Conservation (phyloP, 2,329 filamentous ascomycete genomes). For the Talaromyces sp. region DNA sequence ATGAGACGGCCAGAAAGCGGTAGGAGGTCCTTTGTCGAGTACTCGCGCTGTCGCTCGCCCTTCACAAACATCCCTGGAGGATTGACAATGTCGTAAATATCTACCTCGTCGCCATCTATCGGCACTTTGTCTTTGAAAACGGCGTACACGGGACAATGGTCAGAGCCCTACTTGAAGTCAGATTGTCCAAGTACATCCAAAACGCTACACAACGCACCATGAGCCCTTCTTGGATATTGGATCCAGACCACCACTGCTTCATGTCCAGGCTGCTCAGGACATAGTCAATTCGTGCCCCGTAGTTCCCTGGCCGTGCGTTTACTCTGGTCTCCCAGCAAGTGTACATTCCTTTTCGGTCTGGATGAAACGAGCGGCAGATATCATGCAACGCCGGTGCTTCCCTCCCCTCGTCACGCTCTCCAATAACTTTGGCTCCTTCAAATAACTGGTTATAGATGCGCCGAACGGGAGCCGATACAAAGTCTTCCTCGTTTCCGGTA, state of each 20-base stretch:
- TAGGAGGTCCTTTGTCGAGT: constrained; percentile 60
- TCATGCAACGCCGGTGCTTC: constrained; percentile 75
- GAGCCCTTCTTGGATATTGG: constrained; percentile 87
- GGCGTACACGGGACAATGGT: constrained; percentile 92
- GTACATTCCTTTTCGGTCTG: constrained; percentile 80
- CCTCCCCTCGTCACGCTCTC: constrained; percentile 62
- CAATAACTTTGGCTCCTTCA: constrained; percentile 61
- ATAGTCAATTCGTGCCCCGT: constrained; percentile 89
- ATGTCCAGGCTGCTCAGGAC: constrained; percentile 76
- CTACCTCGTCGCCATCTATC: constrained; percentile 43
- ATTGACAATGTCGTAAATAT: constrained; percentile 72
- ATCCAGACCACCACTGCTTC: constrained; percentile 70
- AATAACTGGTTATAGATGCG: constrained; percentile 83
- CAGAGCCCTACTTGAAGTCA: constrained; percentile 59
- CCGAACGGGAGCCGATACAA: constrained; percentile 65
- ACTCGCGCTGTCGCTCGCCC: constrained; percentile 62
- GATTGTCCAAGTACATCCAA: background rate
- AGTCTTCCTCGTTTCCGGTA: constrained; percentile 63
- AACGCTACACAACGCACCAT: constrained; percentile 45
- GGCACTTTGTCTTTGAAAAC: constrained; percentile 61
- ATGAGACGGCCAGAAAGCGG: constrained; percentile 76
- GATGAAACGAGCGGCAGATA: constrained; percentile 75
- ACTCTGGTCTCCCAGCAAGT: constrained; percentile 95
- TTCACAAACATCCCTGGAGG: constrained; percentile 64
- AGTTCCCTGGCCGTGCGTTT: constrained; percentile 93